A percentile compares a stretch with the other conserved stretches of the same genome.
phyloP scores from a whole-genome alignment of 352 stramenopile species.

The Phytophthora brassicae region DNA sequence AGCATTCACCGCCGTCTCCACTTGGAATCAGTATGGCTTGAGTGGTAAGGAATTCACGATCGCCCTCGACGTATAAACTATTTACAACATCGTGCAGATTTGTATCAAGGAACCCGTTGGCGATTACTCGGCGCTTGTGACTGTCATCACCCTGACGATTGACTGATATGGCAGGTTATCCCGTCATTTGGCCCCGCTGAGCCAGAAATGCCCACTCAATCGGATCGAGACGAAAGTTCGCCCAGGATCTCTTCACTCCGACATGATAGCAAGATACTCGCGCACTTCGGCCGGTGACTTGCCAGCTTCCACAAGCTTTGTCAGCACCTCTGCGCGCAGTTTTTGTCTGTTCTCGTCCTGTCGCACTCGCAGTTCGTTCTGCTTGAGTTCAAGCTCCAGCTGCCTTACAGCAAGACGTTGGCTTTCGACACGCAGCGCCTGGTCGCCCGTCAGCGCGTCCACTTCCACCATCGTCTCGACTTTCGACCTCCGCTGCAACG shows the following conservation, averaged over 20 bases:
- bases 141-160: constrained; percentile 6
- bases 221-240: constrained; percentile 33
- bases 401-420: constrained; percentile 44
- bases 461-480: constrained; percentile 7
- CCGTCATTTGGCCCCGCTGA: constrained; percentile 41
- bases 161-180: constrained; percentile 27
- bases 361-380: constrained; percentile 36
- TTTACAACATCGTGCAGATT: constrained; percentile 39
- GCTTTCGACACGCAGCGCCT: constrained; percentile 36
- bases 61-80: constrained; percentile 46
- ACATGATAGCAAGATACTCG: constrained; percentile 37
- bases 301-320: constrained; percentile 25
- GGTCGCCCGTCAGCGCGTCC: constrained; percentile 9
- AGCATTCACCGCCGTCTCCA: constrained; percentile 33
- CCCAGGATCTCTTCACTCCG: constrained; percentile 48
- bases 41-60: constrained; percentile 33
- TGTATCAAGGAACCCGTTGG: constrained; percentile 45
- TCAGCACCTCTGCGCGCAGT: constrained; percentile 35
- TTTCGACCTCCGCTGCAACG: neutral
- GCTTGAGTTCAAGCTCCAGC: constrained; percentile 47
- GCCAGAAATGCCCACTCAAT: constrained; percentile 39
- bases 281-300: constrained; percentile 36
- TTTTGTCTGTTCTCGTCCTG: constrained; percentile 38
- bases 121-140: constrained; percentile 36
- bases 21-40: constrained; percentile 42